phyloP scores from a whole-genome alignment of 345 rosid genomes.

The Bretschneidera sinensis region DNA sequence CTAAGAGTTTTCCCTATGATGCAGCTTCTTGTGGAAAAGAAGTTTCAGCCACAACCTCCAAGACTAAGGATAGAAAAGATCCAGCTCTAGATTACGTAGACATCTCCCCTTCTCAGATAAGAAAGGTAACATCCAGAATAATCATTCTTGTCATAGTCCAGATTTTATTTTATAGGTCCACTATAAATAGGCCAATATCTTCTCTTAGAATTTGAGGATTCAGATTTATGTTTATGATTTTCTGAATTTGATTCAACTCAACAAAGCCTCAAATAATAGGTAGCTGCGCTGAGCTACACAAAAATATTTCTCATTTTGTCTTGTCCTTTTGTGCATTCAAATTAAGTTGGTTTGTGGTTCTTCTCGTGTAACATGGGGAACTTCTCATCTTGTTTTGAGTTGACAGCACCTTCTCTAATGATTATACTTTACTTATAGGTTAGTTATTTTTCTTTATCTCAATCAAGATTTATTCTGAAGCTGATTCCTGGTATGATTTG shows the following conservation, averaged over 20 bases:
- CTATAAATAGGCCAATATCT: background rate
- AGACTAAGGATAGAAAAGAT: constrained; percentile 36
- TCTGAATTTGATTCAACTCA: background rate
- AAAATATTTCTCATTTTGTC: background rate
- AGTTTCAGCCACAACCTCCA: constrained; percentile 50
- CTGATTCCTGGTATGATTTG: constrained; percentile 20
- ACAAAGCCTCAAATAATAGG: background rate
- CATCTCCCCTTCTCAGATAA: constrained; percentile 87
- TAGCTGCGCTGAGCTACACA: background rate
- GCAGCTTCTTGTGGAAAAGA: constrained; percentile 73
- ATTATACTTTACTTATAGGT: too few species aligned
- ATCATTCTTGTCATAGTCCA: background rate
- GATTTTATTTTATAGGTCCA: background rate
- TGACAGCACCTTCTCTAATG: background rate
- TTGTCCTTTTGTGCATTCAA: background rate
- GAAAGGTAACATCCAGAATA: constrained; percentile 52
- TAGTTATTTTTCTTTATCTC: too few species aligned
- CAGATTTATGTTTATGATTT: background rate
- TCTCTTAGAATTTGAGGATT: background rate
- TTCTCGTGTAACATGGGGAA: background rate
- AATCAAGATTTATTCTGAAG: constrained; percentile 14
- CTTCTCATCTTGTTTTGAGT: too few species aligned
- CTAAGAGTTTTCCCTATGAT: constrained; percentile 18
- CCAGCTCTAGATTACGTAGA: constrained; percentile 75
- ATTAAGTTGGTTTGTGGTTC: too few species aligned